Evolutionary conservation across 768 basidiomycete genomes (phyloP).

Genomic region (Cystobasidium ongulense): DNA sequence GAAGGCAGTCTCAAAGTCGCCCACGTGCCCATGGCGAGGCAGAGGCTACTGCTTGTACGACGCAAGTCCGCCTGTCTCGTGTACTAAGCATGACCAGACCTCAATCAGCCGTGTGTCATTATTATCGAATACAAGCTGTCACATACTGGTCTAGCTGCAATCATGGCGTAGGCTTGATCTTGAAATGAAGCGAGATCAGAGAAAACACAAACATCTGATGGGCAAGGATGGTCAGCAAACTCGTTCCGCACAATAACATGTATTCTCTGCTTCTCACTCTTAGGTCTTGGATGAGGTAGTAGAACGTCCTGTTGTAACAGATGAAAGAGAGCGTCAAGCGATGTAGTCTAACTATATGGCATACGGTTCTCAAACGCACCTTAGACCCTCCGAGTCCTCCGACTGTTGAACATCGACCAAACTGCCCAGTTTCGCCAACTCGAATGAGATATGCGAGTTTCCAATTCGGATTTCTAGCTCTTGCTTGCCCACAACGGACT

Average conservation of each 20-base stretch:
- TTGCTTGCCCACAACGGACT: constrained; percentile 97
- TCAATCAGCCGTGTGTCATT: too few species aligned
- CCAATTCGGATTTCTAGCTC: constrained; percentile 91
- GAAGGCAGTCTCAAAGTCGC: too few species aligned
- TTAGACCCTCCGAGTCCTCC: constrained; percentile 91
- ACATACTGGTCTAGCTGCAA: background rate
- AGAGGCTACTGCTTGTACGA: too few species aligned
- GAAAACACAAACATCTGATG: constrained; percentile 91
- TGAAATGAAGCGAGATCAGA: constrained; percentile 96
- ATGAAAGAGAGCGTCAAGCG: too few species aligned
- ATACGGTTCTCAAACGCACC: too few species aligned
- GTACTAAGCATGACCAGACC: too few species aligned
- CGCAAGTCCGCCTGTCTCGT: too few species aligned
- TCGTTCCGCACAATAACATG: too few species aligned
- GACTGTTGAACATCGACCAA: constrained; percentile 94
- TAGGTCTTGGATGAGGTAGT: constrained; percentile 95
- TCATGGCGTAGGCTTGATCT: constrained; percentile 71
- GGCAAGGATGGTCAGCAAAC: too few species aligned
- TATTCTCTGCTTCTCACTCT: too few species aligned
- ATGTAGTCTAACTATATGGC: too few species aligned
- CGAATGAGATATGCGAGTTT: constrained; percentile 92
- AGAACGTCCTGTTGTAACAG: constrained; percentile 78
- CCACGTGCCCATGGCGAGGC: background rate
- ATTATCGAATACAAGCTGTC: background rate
- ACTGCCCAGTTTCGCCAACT: constrained; percentile 98